These are phyloP conservation scores for Phlyctochytrium arcticum DNA, from an alignment of 192 early-diverging fungal species.

Conservation along the genomic window DNA sequence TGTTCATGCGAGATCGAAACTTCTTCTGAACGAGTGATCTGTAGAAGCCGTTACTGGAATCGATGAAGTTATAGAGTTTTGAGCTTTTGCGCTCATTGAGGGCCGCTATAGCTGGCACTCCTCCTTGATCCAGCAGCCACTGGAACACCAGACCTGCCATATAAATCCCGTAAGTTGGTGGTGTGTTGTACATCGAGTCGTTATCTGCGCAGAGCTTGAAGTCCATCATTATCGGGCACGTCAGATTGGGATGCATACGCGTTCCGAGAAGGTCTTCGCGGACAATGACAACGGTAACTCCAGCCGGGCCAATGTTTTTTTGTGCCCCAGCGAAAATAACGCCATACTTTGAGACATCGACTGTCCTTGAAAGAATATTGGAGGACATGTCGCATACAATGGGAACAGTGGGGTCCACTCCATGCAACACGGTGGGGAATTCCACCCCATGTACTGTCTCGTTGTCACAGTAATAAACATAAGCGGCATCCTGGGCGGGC, in stretches of 20 bases:
- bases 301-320: conserved; percentile 85
- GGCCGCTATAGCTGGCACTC: conserved; percentile 61
- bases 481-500: conserved; percentile 62
- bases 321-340: conserved; percentile 95
- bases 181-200: conserved; percentile 93
- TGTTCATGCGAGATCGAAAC: conserved; percentile 83
- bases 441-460: conserved; percentile 98
- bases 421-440: conserved; percentile 54
- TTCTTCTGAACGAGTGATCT: conserved; percentile 53
- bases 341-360: conserved; percentile 80
- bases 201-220: conserved; percentile 77
- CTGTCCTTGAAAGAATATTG: conserved; percentile 45
- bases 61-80: conserved; percentile 65
- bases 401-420: conserved; percentile 51
- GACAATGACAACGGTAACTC: conserved; percentile 88
- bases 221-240: conserved; percentile 73
- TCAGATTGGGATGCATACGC: conserved; percentile 26
- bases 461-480: conserved; percentile 96
- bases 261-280: conserved; percentile 81
- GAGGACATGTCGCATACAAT: conserved; percentile 77
- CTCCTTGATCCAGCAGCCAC: conserved; percentile 66
- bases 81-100: conserved; percentile 68
- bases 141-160: conserved; percentile 87
- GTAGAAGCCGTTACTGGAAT: conserved; percentile 59
- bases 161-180: conserved; percentile 93